phyloP scores from a whole-genome alignment of 2,329 filamentous ascomycete genomes.

The Aspergillus unguis region DNA sequence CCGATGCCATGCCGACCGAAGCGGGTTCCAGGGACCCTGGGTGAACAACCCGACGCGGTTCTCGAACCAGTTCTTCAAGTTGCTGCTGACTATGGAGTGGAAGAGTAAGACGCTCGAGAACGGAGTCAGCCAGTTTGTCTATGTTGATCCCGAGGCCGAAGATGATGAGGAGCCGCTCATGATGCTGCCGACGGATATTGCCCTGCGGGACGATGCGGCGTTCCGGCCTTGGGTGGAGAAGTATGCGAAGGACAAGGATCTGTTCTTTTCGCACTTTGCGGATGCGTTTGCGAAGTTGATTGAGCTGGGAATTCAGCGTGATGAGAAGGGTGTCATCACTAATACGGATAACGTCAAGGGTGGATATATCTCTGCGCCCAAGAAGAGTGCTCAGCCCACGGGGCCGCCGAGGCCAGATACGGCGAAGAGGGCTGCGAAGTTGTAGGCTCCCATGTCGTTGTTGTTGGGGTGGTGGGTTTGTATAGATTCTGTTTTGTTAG shows the following conservation, averaged over 20 bases:
- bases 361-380: conserved; percentile 56
- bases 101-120: conserved; percentile 52
- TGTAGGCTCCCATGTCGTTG: conserved; percentile 18
- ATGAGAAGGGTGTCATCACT: conserved; percentile 50
- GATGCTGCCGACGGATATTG: conserved; percentile 66
- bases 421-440: conserved; percentile 17
- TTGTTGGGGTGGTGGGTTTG: not conserved
- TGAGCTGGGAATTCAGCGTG: conserved; percentile 58
- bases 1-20: conserved; percentile 54
- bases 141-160: conserved; percentile 54
- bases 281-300: conserved; percentile 59
- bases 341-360: conserved; percentile 58
- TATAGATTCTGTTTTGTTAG: not conserved
- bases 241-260: conserved; percentile 60
- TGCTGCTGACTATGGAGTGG: conserved; percentile 53
- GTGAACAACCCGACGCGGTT: conserved; percentile 59
- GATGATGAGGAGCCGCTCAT: conserved; percentile 55
- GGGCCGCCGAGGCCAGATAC: conserved; percentile 19
- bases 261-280: conserved; percentile 60
- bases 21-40: conserved; percentile 59
- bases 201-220: conserved; percentile 51
- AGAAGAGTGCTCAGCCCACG: conserved; percentile 48
- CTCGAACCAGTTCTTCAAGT: conserved; percentile 56
- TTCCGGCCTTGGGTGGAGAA: conserved; percentile 57
- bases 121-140: conserved; percentile 57